Base-by-base conservation (phyloP, 163 green algal genomes). In the Scenedesmus sp. region DNA sequence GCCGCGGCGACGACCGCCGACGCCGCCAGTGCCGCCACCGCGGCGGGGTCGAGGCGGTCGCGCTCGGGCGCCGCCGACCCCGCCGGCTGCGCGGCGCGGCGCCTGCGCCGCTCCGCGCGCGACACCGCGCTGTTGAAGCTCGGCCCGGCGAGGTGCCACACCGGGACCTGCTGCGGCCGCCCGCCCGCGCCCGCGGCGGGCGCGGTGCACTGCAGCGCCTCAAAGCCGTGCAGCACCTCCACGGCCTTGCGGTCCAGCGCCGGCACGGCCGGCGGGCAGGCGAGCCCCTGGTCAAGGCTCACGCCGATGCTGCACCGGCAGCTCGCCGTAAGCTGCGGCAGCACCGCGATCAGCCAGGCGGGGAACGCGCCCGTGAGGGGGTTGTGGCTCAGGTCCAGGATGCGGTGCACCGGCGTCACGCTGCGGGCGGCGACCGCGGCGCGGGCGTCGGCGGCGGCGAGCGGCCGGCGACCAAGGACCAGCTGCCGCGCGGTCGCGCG, bases 331-430 rank as follows among this genome's bases (percentile, higher is more conserved):
- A 77, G 53, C 39, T 18, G 54, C 20, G 54, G 69, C 36, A 77
- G n/a, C 22, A 45, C 44, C 24, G 69, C 42, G 36, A 77, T 66
- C 14, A 77, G 47, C 69, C 69, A 77, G 34, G 53, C 33, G n/a
- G 69, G 69, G 54, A 77, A 77, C 13, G 26, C 18, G 3, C 69
- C 69, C 26, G 26, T n/a, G 20, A 77, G 69, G 4, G 66, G 14
- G 9, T 77, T 77, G 54, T 67, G 42, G 4, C 53, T 67, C 13
- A 77, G n/a, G 54, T 77, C 69, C 2, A 77, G 33, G 53, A 77
- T 77, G 42, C 69, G 39, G 13, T 26, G 22, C 15, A 77, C 69
- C 6, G 69, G 69, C 13, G 69, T 77, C 18, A 56, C 5, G 34
- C 69, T 77, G 69, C 11, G 26, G 4, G 48, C 17, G 34, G 28